Conservation (phyloP, 805 yeast genomes). For the Kluyveromyces dobzhanskii region DNA sequence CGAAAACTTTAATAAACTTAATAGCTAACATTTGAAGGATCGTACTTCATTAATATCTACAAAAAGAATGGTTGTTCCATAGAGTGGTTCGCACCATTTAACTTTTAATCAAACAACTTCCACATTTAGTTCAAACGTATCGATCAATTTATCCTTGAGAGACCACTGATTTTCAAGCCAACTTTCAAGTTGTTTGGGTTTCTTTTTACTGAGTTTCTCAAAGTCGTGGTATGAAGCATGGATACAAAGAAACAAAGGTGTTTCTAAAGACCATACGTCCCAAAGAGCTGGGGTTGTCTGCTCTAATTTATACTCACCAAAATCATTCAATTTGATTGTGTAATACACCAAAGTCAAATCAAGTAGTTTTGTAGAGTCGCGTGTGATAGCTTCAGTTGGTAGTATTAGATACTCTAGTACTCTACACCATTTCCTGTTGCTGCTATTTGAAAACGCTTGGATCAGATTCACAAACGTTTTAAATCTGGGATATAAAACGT, state of each 20-base stretch:
- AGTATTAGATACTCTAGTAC: conserved; percentile 1
- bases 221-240: conserved; percentile 39
- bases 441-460: background rate
- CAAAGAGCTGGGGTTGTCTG: conserved; percentile 27
- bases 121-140: conserved; percentile 26
- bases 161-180: conserved; percentile 75
- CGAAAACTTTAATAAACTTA: too few species aligned
- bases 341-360: conserved; percentile 34
- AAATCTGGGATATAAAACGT: conserved; percentile 74
- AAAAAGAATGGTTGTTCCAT: too few species aligned
- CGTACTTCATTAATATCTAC: too few species aligned
- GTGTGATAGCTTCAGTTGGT: background rate
- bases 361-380: background rate
- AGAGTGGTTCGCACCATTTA: background rate
- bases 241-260: conserved; percentile 34
- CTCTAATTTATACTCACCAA: conserved; percentile 18
- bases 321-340: conserved; percentile 19
- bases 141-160: conserved; percentile 51
- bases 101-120: background rate
- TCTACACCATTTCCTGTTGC: background rate
- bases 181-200: conserved; percentile 49
- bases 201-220: conserved; percentile 41
- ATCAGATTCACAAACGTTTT: conserved; percentile 35
- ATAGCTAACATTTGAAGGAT: too few species aligned
- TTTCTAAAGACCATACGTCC: conserved; percentile 15